Base-by-base conservation (phyloP, 257 asterid genomes). In the Orobanche coerulescens region DNA sequence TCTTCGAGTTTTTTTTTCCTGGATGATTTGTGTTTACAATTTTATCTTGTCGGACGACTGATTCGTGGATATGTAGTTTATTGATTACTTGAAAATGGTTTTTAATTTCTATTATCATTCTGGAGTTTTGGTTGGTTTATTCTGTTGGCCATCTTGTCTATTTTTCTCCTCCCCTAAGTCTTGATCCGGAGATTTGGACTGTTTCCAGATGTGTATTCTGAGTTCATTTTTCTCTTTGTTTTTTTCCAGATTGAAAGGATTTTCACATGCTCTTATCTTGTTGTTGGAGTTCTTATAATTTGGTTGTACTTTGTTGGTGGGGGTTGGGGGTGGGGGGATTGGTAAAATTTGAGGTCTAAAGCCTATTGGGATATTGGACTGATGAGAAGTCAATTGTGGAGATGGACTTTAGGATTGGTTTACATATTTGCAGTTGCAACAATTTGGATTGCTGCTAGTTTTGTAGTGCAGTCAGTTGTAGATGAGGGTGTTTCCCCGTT, bases 371-470 rank as follows among this genome's bases (percentile, higher is more conserved):
- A 18, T 62, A 18, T 61, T 43, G 62, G 63, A 15, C 66, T 39
- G 72, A 92, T 88, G 97, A 81, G 65, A 70, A 78, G 61, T 63
- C 82, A 66, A 75, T 62, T 36, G 44, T 80, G 97, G 94, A 86
- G 68, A 82, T 84, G 97, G 97, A 68, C 66, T 75, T 71, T 89
- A 40, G 98, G 98, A 52, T 73, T 93, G 70, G 15, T 67, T 18
- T 93, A 93, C 61, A 84, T 93, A 71, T 46, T 89, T 23, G 73
- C 79, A 14, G 97, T 93, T 58, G 98, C 97, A 34, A 70, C 82
- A 4, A 93, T 93, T 67, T 93, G 98, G 98, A 86, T 93, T 68
- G 95, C 91, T 68, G 94, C 98, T 74, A 93, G 98, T 69, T 86
- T 86, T 68, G 95, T 89, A 26, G 98, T 93, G 26, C 97, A 89